Base-by-base conservation (phyloP, 1,139 yeast species). In the Debaryomyces sp. region DNA sequence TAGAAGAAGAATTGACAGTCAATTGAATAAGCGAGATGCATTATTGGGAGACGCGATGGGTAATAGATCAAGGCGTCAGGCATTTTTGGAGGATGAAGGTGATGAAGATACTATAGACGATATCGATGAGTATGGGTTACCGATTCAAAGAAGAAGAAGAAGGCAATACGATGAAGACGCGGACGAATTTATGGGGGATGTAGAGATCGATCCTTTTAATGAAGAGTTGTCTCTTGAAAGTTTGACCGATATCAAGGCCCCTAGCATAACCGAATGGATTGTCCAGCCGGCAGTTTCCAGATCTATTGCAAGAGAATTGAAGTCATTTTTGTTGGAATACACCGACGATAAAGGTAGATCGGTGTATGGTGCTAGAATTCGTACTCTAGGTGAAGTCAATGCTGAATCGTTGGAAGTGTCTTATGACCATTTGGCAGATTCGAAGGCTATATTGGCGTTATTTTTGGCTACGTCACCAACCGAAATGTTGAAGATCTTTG, bases 341-440 rank as follows among this genome's bases (percentile, higher is more conserved):
- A 92, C 97, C 2, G 98, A 94, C 66, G 94, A 86, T 40, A 84
- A 88, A 53, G 99, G 98, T 57, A 81, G 89, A 54, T 91, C 98
- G 4, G 97, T 94, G 5, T 95, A 95, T 67, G 99, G 99, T 70
- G 88, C 96, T 10, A 82, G 96, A 60, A 92, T 95, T 64, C 80
- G 96, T 64, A 84, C 94, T 0, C 78, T 95, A 53, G 99, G 99
- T 77, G 98, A 91, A 67, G 80, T 88, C 59, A 95, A 95, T 69
- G 82, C 95, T 50, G 99, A 95, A 68, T 85, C 96, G 34, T 77
- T 95, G 57, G 97, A 91, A 57, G 95, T 95, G 13, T 87, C 88
- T 36, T 94, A 89, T 66, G 79, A 81, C 50, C 98, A 95, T 66
- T 72, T 95, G 54, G 84, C 92, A 1, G 96, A 88, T 56, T 84